Evolutionary conservation across 1,284 basidiomycete genomes (phyloP).

Genomic region (Caloboletus inedulis): DNA sequence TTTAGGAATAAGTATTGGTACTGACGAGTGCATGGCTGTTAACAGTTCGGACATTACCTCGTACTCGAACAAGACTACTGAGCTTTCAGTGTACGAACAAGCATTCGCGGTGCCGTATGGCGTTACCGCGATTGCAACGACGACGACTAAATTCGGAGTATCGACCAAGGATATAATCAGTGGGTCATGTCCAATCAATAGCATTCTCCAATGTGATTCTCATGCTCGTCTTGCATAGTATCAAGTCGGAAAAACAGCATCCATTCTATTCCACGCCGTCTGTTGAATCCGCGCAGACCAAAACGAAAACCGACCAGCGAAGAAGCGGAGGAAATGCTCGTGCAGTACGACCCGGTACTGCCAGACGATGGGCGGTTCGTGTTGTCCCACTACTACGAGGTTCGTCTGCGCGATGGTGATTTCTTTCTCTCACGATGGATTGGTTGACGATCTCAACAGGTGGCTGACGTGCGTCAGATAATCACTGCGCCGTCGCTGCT

Average conservation of each 20-base stretch:
- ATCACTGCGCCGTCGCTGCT: slow-evolving; percentile 79
- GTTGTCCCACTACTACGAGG: slow-evolving; percentile 77
- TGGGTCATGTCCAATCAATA: slow-evolving; percentile 36
- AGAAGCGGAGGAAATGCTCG: slow-evolving; percentile 84
- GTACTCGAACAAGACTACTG: slow-evolving; percentile 52
- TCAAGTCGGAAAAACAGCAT: slow-evolving; percentile 77
- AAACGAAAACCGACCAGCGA: slow-evolving; percentile 71
- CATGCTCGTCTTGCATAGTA: slow-evolving; percentile 43
- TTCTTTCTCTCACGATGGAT: neutral
- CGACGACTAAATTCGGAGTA: slow-evolving; percentile 86
- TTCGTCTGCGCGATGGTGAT: slow-evolving; percentile 33
- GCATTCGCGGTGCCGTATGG: slow-evolving; percentile 70
- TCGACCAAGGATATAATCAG: slow-evolving; percentile 83
- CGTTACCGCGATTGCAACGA: slow-evolving; percentile 69
- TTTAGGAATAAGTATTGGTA: neutral
- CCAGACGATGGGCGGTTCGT: slow-evolving; percentile 71
- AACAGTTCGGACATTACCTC: slow-evolving; percentile 70
- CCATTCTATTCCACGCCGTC: slow-evolving; percentile 67
- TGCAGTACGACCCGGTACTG: slow-evolving; percentile 81
- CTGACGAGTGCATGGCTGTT: slow-evolving; percentile 4
- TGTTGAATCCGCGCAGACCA: slow-evolving; percentile 86
- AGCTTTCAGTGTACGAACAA: slow-evolving; percentile 62
- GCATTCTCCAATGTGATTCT: neutral
- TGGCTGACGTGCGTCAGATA: slow-evolving; percentile 64
- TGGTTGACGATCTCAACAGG: slow-evolving; percentile 38